phyloP scores from a whole-genome alignment of 2,329 filamentous ascomycete species.

The Furcasterigmium sp. region DNA sequence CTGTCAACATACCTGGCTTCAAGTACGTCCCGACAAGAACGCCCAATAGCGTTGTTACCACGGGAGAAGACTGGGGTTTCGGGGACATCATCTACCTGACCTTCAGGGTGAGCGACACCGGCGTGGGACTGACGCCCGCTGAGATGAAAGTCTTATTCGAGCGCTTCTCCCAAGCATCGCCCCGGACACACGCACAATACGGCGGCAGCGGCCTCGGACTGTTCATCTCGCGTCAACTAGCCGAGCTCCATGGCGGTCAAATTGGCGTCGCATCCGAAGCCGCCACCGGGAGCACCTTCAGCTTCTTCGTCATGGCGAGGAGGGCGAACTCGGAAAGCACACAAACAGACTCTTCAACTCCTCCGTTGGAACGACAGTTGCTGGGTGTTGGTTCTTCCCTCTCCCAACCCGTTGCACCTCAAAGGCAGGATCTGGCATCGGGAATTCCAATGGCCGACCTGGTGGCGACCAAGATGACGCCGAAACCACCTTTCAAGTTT shows the following conservation, averaged over 20 bases:
- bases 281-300: constrained; percentile 55
- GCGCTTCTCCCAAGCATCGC: constrained; percentile 59
- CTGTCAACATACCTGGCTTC: constrained; percentile 16
- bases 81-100: constrained; percentile 28
- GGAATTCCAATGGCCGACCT: constrained; percentile 13
- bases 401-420: constrained; percentile 5
- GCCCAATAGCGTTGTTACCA: constrained; percentile 8
- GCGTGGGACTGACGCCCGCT: constrained; percentile 54
- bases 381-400: too few species aligned
- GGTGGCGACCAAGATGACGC: constrained; percentile 12
- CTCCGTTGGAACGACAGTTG: neutral
- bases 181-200: constrained; percentile 49
- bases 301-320: constrained; percentile 56
- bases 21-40: constrained; percentile 23
- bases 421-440: constrained; percentile 18
- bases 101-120: constrained; percentile 60
- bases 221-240: constrained; percentile 59
- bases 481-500: constrained; percentile 3
- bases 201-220: constrained; percentile 59
- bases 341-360: neutral
- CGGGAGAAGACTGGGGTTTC: constrained; percentile 22
- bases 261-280: constrained; percentile 57
- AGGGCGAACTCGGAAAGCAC: constrained; percentile 23
- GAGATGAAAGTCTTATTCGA: constrained; percentile 64
- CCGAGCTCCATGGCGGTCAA: constrained; percentile 59